Evolutionary conservation across 179 eudicot genomes (phyloP).

Genomic region (Patellifolia procumbens): DNA sequence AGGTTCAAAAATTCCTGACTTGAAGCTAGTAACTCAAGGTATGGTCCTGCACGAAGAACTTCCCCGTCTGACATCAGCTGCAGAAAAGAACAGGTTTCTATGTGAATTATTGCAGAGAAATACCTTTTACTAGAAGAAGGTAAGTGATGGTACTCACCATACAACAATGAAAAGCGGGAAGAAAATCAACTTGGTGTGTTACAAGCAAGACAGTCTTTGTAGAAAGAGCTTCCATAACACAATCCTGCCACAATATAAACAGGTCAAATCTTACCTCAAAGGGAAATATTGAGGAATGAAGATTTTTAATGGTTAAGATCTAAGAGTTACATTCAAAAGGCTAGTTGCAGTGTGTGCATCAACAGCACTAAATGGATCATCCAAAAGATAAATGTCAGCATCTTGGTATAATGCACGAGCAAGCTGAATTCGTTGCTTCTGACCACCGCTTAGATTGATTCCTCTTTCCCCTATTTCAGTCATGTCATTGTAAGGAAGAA

Average conservation of each 20-base stretch:
- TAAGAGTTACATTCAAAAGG: conserved; percentile 56
- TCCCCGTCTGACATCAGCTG: conserved; percentile 67
- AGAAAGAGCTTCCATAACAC: conserved; percentile 70
- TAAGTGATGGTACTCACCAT: conserved; percentile 50
- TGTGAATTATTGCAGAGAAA: background rate
- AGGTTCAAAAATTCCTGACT: conserved; percentile 56
- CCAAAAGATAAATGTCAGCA: conserved; percentile 79
- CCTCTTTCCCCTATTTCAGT: conserved; percentile 91
- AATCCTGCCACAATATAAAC: conserved; percentile 49
- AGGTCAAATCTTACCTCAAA: background rate
- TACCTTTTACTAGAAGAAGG: background rate
- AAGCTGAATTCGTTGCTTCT: conserved; percentile 78
- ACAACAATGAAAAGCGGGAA: conserved; percentile 66
- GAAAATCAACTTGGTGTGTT: conserved; percentile 88
- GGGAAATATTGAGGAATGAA: background rate
- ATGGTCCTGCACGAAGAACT: conserved; percentile 54
- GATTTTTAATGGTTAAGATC: background rate
- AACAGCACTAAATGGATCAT: conserved; percentile 91
- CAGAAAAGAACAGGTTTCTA: conserved; percentile 8
- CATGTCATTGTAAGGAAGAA: conserved; percentile 64
- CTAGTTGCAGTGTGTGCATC: conserved; percentile 87
- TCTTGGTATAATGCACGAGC: conserved; percentile 78
- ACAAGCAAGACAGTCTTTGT: conserved; percentile 75
- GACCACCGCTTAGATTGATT: conserved; percentile 82
- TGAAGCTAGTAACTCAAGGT: conserved; percentile 45